These are phyloP conservation scores for Tephrocybe sp. DNA, from an alignment of 768 basidiomycete species.

Conservation along the genomic window DNA sequence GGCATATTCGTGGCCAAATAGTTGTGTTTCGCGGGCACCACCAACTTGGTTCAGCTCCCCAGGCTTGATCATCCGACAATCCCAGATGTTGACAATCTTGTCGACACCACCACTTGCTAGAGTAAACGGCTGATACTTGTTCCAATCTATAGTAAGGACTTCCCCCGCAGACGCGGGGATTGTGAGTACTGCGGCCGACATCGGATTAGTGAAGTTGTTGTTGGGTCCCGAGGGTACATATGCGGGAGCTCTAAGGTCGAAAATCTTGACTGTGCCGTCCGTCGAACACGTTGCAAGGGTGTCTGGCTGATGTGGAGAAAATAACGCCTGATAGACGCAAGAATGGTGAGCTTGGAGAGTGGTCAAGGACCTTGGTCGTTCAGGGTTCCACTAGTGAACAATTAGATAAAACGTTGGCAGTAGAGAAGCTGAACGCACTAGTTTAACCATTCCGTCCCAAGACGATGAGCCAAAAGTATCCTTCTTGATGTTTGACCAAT, in stretches of 20 bases:
- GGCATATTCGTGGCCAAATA: slow-evolving; percentile 88
- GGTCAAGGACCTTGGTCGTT: slow-evolving; percentile 71
- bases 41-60: slow-evolving; percentile 60
- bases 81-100: slow-evolving; percentile 76
- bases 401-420: slow-evolving; percentile 1
- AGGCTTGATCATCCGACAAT: slow-evolving; percentile 79
- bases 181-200: slow-evolving; percentile 72
- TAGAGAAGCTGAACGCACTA: slow-evolving; percentile 53
- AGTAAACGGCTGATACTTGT: slow-evolving; percentile 81
- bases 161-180: slow-evolving; percentile 79
- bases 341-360: slow-evolving; percentile 83
- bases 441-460: slow-evolving; percentile 90
- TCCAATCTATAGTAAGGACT: slow-evolving; percentile 86
- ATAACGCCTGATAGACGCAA: slow-evolving; percentile 89
- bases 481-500: slow-evolving; percentile 95
- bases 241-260: slow-evolving; percentile 70
- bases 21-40: slow-evolving; percentile 65
- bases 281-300: slow-evolving; percentile 81
- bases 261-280: slow-evolving; percentile 83
- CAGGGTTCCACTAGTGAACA: slow-evolving; percentile 77
- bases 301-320: slow-evolving; percentile 90
- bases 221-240: slow-evolving; percentile 52
- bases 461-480: slow-evolving; percentile 84
- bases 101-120: slow-evolving; percentile 83
- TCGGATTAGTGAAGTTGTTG: slow-evolving; percentile 64